Evolutionary conservation across 768 basidiomycete species (phyloP).

Genomic region (Xerocomellus dryophilus): DNA sequence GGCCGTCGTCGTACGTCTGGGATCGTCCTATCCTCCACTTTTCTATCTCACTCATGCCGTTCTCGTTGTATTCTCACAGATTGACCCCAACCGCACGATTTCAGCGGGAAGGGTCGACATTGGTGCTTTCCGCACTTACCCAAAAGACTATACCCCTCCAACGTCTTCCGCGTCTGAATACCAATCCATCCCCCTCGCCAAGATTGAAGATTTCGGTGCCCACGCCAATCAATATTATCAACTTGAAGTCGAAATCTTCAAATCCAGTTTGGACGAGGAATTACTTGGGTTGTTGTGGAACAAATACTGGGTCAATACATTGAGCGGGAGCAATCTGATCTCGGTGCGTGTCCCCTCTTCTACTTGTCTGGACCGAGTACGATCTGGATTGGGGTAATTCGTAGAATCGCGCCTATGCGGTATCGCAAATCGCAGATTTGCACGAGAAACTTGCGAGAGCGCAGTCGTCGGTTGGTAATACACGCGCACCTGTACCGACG

Average conservation of each 20-base stretch:
- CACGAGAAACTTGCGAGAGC: conserved; percentile 86
- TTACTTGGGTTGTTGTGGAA: conserved; percentile 93
- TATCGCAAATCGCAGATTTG: conserved; percentile 85
- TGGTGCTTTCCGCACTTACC: conserved; percentile 97
- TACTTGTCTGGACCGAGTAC: not conserved
- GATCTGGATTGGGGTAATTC: not conserved
- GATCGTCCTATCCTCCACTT: not conserved
- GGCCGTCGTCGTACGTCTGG: conserved; percentile 79
- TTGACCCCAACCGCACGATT: conserved; percentile 97
- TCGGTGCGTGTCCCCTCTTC: conserved; percentile 53
- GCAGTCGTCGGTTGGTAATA: conserved; percentile 51
- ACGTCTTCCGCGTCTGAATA: conserved; percentile 73
- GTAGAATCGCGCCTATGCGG: conserved; percentile 92
- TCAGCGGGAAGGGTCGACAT: conserved; percentile 99
- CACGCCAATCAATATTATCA: conserved; percentile 96
- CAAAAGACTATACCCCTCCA: conserved; percentile 89
- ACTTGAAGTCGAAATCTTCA: conserved; percentile 93
- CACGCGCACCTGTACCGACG: conserved; percentile 55
- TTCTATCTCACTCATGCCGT: not conserved
- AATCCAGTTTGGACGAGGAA: conserved; percentile 82
- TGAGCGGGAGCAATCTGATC: conserved; percentile 89
- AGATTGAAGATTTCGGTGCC: conserved; percentile 99
- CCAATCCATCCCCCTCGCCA: conserved; percentile 92
- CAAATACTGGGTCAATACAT: conserved; percentile 98
- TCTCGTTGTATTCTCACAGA: conserved; percentile 41